Conservation (phyloP, 345 rosid species). For the Brassica incana region DNA sequence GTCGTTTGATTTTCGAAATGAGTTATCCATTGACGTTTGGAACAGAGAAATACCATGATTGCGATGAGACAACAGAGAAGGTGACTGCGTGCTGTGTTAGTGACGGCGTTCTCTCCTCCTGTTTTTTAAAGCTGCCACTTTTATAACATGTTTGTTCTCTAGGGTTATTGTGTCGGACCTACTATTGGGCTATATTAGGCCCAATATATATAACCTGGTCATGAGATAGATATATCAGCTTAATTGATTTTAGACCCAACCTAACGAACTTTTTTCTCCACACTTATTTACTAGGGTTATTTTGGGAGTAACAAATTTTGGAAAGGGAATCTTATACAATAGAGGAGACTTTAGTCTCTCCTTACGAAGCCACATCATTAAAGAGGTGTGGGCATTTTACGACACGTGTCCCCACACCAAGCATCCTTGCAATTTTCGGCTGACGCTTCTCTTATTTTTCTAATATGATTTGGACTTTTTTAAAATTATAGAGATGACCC, state of each 20-base stretch:
- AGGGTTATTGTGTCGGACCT: slow-evolving; percentile 24
- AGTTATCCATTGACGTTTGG: background rate
- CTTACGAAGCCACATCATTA: too few relatives aligned
- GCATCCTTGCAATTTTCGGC: too few relatives aligned
- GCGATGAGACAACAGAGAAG: slow-evolving; percentile 24
- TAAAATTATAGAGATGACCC: too few relatives aligned
- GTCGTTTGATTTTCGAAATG: background rate
- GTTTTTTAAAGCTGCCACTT: background rate
- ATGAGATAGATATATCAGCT: slow-evolving; percentile 4
- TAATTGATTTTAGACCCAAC: background rate
- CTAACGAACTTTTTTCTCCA: too few relatives aligned
- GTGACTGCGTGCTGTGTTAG: background rate
- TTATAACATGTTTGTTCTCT: slow-evolving; percentile 28
- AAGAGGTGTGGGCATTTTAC: too few relatives aligned
- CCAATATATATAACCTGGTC: background rate
- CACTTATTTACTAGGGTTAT: too few relatives aligned
- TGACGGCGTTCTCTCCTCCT: slow-evolving; percentile 5
- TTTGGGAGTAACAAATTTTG: too few relatives aligned
- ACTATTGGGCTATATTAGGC: slow-evolving; percentile 2
- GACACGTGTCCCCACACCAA: too few relatives aligned
- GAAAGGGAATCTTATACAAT: too few relatives aligned
- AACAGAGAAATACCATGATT: slow-evolving; percentile 19
- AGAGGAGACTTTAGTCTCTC: too few relatives aligned
- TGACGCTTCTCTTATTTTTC: too few relatives aligned
- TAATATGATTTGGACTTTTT: too few relatives aligned